These are phyloP conservation scores for Jacaranda copaia DNA, from an alignment of 257 asterid genomes.

Conservation along the genomic window DNA sequence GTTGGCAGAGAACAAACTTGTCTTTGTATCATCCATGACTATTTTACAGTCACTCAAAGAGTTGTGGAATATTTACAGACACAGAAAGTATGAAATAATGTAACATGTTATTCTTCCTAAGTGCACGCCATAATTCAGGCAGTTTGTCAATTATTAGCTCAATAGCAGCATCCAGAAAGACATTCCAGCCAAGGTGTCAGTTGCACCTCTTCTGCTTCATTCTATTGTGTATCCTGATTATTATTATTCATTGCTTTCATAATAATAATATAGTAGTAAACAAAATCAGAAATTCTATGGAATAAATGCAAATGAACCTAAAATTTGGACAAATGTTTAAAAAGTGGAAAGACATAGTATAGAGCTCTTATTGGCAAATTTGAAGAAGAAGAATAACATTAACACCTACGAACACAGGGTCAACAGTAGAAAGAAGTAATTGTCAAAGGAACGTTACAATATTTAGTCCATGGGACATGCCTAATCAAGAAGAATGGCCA, in stretches of 20 bases:
- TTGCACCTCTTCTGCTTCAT: not conserved
- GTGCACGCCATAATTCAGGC: not conserved
- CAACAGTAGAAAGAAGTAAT: conserved; percentile 1
- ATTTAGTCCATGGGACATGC: not conserved
- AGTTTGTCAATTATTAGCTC: not conserved
- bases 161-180: not conserved
- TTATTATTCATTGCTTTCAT: not conserved
- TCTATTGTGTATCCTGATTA: not conserved
- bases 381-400: not conserved
- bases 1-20: not conserved
- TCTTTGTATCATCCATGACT: not conserved
- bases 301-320: not conserved
- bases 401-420: not conserved
- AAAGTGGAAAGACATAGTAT: not conserved
- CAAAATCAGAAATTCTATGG: not conserved
- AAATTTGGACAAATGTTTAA: too few relatives aligned
- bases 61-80: not conserved
- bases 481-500: conserved; percentile 10
- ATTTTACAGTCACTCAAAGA: not conserved
- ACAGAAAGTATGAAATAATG: not conserved
- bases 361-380: not conserved
- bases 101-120: not conserved
- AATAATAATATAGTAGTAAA: not conserved
- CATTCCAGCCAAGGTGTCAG: not conserved
- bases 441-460: not conserved